Evolutionary conservation across 2,329 filamentous ascomycete genomes (phyloP).

Genomic region (Ophiostoma montium): DNA sequence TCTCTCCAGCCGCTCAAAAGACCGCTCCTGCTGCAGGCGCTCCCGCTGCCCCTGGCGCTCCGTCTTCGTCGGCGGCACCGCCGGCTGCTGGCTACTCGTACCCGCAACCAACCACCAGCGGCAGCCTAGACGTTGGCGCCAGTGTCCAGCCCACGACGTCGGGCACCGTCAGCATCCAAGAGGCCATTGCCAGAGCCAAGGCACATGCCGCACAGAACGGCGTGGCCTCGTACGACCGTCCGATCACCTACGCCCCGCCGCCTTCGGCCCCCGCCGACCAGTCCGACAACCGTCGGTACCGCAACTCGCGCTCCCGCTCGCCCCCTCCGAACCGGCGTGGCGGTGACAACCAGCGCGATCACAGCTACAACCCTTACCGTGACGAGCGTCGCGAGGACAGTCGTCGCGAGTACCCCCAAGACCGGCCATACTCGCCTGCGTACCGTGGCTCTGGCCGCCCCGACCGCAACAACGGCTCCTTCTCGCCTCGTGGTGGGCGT

Average conservation of each 20-base stretch:
- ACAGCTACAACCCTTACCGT: slow-evolving; percentile 38
- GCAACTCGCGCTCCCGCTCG: slow-evolving; percentile 59
- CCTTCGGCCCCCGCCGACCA: neutral
- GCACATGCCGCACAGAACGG: slow-evolving; percentile 71
- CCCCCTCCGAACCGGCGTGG: slow-evolving; percentile 41
- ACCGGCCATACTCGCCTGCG: slow-evolving; percentile 13
- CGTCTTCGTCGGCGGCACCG: slow-evolving; percentile 5
- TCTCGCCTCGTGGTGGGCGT: slow-evolving; percentile 26
- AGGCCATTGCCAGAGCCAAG: slow-evolving; percentile 74
- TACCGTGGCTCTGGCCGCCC: slow-evolving; percentile 20
- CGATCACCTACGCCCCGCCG: slow-evolving; percentile 29
- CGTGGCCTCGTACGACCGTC: slow-evolving; percentile 47
- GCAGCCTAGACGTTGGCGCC: slow-evolving; percentile 64
- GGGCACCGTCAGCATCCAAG: slow-evolving; percentile 69
- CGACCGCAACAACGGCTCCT: slow-evolving; percentile 18
- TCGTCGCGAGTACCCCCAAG: slow-evolving; percentile 31
- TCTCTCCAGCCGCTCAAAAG: slow-evolving; percentile 14
- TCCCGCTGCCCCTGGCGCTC: slow-evolving; percentile 6
- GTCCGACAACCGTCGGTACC: slow-evolving; percentile 41
- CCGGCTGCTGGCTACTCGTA: slow-evolving; percentile 17
- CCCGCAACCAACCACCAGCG: slow-evolving; percentile 57
- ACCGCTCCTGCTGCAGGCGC: slow-evolving; percentile 9
- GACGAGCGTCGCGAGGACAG: slow-evolving; percentile 40
- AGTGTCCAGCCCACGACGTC: slow-evolving; percentile 62
- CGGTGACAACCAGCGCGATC: slow-evolving; percentile 25